Conservation (phyloP, 345 rosid species). For the Rhodamnia rubescens region DNA sequence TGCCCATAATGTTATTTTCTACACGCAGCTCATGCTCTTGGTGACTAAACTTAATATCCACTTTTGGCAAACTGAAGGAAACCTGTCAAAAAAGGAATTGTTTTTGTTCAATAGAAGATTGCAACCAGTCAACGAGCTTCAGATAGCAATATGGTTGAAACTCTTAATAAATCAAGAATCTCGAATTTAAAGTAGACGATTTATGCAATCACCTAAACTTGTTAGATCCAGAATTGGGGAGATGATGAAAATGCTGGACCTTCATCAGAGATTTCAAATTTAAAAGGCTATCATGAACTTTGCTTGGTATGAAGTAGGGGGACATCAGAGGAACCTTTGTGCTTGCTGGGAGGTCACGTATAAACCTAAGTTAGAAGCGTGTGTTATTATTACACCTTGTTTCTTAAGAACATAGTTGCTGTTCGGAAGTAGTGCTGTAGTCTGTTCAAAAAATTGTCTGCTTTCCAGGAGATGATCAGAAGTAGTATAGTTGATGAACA, state of each 20-base stretch:
- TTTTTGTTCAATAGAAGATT: not conserved
- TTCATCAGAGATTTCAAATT: not conserved
- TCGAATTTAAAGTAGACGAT: not conserved
- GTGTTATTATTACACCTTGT: not conserved
- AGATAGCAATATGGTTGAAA: not conserved
- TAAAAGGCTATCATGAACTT: not conserved
- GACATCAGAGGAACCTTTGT: not conserved
- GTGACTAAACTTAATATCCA: slow-evolving; percentile 71
- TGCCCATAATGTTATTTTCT: slow-evolving; percentile 79
- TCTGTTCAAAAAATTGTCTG: not conserved
- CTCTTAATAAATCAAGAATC: not conserved
- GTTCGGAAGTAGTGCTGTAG: not conserved
- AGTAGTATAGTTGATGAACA: not conserved
- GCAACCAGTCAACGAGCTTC: not conserved
- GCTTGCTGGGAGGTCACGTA: not conserved
- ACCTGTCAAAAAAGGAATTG: slow-evolving; percentile 33
- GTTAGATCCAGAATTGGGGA: not conserved
- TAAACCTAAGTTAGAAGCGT: not conserved
- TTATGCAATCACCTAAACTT: not conserved
- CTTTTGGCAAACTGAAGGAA: slow-evolving; percentile 63
- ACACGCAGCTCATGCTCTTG: slow-evolving; percentile 49
- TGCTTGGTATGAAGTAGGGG: not conserved
- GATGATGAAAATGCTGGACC: not conserved
- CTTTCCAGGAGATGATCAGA: not conserved
- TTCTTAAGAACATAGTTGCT: not conserved